Conservation (phyloP, 768 basidiomycete species). For the Suillus fuscotomentosus region DNA sequence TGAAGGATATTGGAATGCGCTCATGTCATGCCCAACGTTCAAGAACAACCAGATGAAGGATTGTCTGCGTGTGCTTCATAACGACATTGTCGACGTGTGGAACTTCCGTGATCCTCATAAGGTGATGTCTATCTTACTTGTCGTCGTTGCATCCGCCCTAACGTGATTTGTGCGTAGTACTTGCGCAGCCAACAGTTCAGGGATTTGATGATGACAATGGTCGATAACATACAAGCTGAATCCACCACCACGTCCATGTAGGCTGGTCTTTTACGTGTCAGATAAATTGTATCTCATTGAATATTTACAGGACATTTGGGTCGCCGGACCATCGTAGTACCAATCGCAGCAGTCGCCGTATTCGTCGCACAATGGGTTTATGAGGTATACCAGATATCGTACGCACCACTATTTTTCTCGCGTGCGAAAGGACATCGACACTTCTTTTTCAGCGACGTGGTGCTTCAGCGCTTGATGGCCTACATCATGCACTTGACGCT, state of each 20-base stretch:
- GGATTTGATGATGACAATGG: too few relatives aligned
- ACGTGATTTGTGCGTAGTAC: too few relatives aligned
- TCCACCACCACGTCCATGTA: too few relatives aligned
- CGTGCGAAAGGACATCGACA: not conserved
- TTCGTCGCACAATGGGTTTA: not conserved
- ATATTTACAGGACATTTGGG: not conserved
- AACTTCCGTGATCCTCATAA: slow-evolving; percentile 13
- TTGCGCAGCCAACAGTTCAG: too few relatives aligned
- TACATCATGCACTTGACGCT: slow-evolving; percentile 26
- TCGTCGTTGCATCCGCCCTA: too few relatives aligned
- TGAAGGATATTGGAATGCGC: slow-evolving; percentile 18
- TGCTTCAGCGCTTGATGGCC: slow-evolving; percentile 18
- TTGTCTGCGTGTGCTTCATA: slow-evolving; percentile 18
- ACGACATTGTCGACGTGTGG: slow-evolving; percentile 18
- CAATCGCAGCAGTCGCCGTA: not conserved
- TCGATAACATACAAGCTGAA: too few relatives aligned
- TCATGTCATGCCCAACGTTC: slow-evolving; percentile 13
- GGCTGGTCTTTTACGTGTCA: too few relatives aligned
- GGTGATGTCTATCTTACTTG: too few relatives aligned
- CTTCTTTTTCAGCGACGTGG: not conserved
- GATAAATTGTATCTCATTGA: not conserved
- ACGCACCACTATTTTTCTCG: not conserved
- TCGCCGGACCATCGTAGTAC: not conserved
- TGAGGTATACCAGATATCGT: not conserved
- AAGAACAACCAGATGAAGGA: not conserved